Conservation (phyloP, 495 filamentous ascomycete genomes). For the Clavariopsis aquatica region DNA sequence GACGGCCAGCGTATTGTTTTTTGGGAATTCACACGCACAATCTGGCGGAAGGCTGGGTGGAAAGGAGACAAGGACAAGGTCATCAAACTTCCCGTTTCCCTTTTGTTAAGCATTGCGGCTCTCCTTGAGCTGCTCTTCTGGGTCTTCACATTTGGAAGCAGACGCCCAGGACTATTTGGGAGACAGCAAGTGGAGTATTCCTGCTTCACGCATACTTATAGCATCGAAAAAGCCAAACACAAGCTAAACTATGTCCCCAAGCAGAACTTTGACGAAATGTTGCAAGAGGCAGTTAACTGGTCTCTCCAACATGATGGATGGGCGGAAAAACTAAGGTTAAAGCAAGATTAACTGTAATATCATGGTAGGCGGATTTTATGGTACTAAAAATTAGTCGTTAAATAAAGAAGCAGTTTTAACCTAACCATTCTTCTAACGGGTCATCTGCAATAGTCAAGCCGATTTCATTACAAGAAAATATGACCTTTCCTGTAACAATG, state of each 20-base stretch:
- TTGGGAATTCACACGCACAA: neutral
- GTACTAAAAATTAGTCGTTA: too few species aligned
- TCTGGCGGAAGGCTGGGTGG: constrained; percentile 6
- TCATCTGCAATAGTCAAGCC: too few species aligned
- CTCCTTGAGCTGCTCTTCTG: constrained; percentile 10
- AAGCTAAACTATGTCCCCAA: constrained; percentile 10
- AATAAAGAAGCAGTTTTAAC: too few species aligned
- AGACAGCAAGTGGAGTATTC: constrained; percentile 21
- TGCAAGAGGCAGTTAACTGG: constrained; percentile 7
- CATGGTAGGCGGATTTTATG: too few species aligned
- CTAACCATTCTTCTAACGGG: too few species aligned
- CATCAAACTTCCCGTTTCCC: neutral
- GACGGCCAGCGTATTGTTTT: constrained; percentile 7
- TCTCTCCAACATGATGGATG: constrained; percentile 41
- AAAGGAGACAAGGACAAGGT: neutral
- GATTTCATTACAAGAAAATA: too few species aligned
- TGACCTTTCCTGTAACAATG: neutral
- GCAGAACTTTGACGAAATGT: constrained; percentile 4
- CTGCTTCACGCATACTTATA: constrained; percentile 19
- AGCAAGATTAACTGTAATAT: too few species aligned
- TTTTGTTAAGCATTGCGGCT: neutral
- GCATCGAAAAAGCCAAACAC: constrained; percentile 15
- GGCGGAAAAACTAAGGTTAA: neutral
- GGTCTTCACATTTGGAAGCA: constrained; percentile 16
- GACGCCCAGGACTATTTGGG: constrained; percentile 1